Percentiles rank a stretch among this genome's conserved stretches.
These are phyloP conservation scores for Salvia sclarea DNA, from an alignment of 305 asterid genomes.

Conservation along the genomic window DNA sequence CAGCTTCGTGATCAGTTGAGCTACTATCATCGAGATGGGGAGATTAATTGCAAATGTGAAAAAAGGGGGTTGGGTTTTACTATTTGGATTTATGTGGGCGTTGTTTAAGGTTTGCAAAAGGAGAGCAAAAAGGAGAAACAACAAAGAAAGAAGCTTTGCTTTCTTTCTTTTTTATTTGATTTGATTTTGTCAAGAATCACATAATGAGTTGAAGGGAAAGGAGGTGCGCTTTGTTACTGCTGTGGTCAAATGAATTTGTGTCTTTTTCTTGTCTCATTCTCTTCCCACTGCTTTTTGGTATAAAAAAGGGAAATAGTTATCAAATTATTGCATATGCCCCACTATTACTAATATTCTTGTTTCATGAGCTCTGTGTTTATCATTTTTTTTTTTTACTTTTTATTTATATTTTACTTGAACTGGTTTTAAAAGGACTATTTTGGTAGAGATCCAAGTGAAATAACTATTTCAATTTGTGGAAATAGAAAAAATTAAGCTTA, in stretches of 20 bases:
- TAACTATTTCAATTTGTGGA: too few relatives aligned
- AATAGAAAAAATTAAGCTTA: too few relatives aligned
- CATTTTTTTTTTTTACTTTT: too few relatives aligned
- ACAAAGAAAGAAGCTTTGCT: slow-evolving; percentile 13
- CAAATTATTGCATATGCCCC: too few relatives aligned
- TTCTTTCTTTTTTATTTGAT: background rate
- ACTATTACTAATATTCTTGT: too few relatives aligned
- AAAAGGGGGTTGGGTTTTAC: slow-evolving; percentile 4
- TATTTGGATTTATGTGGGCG: slow-evolving; percentile 36
- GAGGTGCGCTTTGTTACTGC: slow-evolving; percentile 20
- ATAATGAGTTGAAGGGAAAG: slow-evolving; percentile 29
- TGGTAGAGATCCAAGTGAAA: too few relatives aligned
- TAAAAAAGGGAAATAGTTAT: background rate
- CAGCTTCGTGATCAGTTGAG: slow-evolving; percentile 8
- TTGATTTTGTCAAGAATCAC: slow-evolving; percentile 33
- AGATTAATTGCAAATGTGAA: slow-evolving; percentile 15
- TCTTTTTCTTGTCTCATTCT: slow-evolving; percentile 29
- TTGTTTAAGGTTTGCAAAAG: slow-evolving; percentile 24
- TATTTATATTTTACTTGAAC: too few relatives aligned
- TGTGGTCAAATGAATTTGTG: background rate
- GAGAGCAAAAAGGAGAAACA: slow-evolving; percentile 13
- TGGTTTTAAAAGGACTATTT: too few relatives aligned
- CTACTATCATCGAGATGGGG: slow-evolving; percentile 14
- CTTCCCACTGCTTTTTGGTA: background rate
- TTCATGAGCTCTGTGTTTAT: too few relatives aligned